Base-by-base conservation (phyloP, 176 grass and related monocot species). In the Juncus inflexus region DNA sequence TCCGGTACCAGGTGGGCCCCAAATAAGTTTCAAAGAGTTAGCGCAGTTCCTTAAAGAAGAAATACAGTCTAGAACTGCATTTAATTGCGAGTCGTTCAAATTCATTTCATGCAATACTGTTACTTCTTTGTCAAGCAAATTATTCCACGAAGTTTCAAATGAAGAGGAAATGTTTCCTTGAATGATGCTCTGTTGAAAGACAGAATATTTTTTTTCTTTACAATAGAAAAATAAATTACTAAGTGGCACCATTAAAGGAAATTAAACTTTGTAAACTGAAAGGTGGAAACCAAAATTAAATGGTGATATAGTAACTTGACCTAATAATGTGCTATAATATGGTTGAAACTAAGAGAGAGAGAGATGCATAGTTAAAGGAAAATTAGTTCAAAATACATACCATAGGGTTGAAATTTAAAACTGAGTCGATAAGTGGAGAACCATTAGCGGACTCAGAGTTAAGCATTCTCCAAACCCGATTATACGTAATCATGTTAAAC, bases 401-500 rank as follows among this genome's bases (percentile, higher is more conserved):
- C 75, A 4, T 50, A 11, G 75, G 57, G 53, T 53, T 12, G 62
- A 65, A 80, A 28, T n/a, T 10, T 3, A 85, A 37, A 3, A 74
- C 9, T 54, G 72, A 76, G 0, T 40, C 6, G 8, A 86, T 75
- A 50, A 90, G 40, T 3, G 53, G 4, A 5, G 15, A 55, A 57
- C 79, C 76, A 47, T 62, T 70, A 0, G 12, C 35, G 0, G 0
- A 1, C 7, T 62, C 47, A 3, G 42, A 51, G 9, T 47, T 9
- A 12, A 96, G 3, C 6, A 83, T 70, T 16, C 55, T 79, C 74
- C 70, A 73, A 40, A 96, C 87, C 7, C 87, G 87, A 47, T 69
- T 76, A 35, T 85, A 86, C 2, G 91, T 96, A 0, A 61, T 77
- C 60, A 82, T 83, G 7, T 87, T 96, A 42, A 90, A 57, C 2